Evolutionary conservation across 2,329 filamentous ascomycete species (phyloP).

Genomic region (Macrophomina pseudophaseolina): DNA sequence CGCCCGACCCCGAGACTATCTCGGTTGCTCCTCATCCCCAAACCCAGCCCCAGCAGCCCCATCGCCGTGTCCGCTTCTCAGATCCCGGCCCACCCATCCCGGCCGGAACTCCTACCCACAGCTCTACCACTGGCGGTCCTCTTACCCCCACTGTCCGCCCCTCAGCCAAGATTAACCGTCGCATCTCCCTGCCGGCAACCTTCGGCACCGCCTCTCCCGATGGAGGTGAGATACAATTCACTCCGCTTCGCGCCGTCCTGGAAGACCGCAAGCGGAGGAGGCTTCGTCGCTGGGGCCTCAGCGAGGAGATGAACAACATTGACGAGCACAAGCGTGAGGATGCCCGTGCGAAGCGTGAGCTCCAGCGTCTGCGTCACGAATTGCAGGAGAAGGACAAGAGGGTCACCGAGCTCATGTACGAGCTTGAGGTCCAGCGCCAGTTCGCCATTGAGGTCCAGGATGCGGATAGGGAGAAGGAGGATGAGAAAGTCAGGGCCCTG

Average conservation of each 20-base stretch:
- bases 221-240: slow-evolving; percentile 37
- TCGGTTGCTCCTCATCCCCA: slow-evolving; percentile 25
- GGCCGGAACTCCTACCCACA: slow-evolving; percentile 28
- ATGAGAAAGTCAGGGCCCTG: slow-evolving; percentile 37
- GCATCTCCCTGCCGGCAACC: slow-evolving; percentile 19
- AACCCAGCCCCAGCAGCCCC: slow-evolving; percentile 27
- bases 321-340: slow-evolving; percentile 45
- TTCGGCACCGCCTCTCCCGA: slow-evolving; percentile 22
- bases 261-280: slow-evolving; percentile 43
- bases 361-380: slow-evolving; percentile 44
- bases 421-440: slow-evolving; percentile 46
- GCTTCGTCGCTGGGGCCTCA: slow-evolving; percentile 47
- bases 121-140: neutral
- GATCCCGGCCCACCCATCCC: slow-evolving; percentile 37
- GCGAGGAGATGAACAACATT: slow-evolving; percentile 48
- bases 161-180: slow-evolving; percentile 17
- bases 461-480: slow-evolving; percentile 40
- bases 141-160: neutral
- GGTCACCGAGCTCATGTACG: slow-evolving; percentile 38
- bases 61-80: slow-evolving; percentile 39
- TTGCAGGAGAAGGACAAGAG: slow-evolving; percentile 42
- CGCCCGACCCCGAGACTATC: slow-evolving; percentile 34
- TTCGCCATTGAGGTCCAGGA: slow-evolving; percentile 47
- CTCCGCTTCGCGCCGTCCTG: slow-evolving; percentile 40
- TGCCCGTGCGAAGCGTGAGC: slow-evolving; percentile 38